These are phyloP conservation scores for Hypoxylon rubiginosum DNA, from an alignment of 2,329 filamentous ascomycete genomes.

Conservation along the genomic window DNA sequence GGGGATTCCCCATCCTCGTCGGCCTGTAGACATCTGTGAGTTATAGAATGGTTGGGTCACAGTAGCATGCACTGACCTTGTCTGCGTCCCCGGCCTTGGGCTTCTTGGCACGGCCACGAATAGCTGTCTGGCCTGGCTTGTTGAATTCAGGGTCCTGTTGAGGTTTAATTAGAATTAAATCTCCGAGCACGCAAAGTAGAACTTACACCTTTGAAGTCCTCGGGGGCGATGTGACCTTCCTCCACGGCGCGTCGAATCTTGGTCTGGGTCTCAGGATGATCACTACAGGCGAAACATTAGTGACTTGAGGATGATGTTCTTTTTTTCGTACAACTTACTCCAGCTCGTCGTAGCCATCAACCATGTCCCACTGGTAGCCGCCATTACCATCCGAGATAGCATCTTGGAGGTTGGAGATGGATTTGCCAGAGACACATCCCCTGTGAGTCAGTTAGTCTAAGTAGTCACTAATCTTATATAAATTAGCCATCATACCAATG, in stretches of 20 bases:
- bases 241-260: constrained; percentile 80
- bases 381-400: constrained; percentile 61
- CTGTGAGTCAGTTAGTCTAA: constrained; percentile 59
- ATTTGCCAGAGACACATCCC: constrained; percentile 88
- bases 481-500: constrained; percentile 78
- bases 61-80: constrained; percentile 45
- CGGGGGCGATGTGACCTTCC: constrained; percentile 84
- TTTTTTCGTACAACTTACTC: constrained; percentile 54
- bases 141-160: constrained; percentile 81
- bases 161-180: constrained; percentile 20
- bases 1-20: constrained; percentile 47
- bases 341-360: constrained; percentile 88
- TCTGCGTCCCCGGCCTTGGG: constrained; percentile 52
- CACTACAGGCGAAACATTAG: constrained; percentile 50
- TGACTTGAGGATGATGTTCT: neutral
- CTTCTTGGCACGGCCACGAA: constrained; percentile 62
- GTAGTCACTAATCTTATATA: constrained; percentile 6
- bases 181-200: constrained; percentile 21
- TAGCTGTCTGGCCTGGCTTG: constrained; percentile 74
- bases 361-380: constrained; percentile 70
- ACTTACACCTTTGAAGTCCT: constrained; percentile 90
- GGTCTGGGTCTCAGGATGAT: constrained; percentile 72
- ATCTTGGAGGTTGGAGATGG: constrained; percentile 75
- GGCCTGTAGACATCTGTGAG: constrained; percentile 29
- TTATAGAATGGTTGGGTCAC: constrained; percentile 13